These are phyloP conservation scores for Cenchrus americanus DNA, from an alignment of 176 grass and related monocot species.

Conservation along the genomic window DNA sequence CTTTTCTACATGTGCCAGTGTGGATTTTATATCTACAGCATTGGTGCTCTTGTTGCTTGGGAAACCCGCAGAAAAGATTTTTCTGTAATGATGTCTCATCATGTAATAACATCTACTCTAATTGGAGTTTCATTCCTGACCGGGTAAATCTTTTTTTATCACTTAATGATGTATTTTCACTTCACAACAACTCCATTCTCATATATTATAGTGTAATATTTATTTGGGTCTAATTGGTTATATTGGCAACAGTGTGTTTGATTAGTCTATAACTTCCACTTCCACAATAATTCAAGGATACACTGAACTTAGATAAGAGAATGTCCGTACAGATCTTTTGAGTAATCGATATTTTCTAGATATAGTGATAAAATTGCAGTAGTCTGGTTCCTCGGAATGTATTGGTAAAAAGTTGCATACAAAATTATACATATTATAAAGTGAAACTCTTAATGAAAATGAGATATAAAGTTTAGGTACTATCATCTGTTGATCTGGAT, in stretches of 20 bases:
- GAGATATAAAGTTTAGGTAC: not conserved
- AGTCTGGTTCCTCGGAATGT: slow-evolving; percentile 32
- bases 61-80: slow-evolving; percentile 99
- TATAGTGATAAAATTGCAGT: not conserved
- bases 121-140: slow-evolving; percentile 88
- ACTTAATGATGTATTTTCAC: slow-evolving; percentile 36
- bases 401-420: slow-evolving; percentile 1
- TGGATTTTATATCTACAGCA: slow-evolving; percentile 98
- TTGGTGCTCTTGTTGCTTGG: slow-evolving; percentile 92
- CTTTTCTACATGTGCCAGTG: slow-evolving; percentile 99
- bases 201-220: slow-evolving; percentile 28
- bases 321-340: not conserved
- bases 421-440: slow-evolving; percentile 10
- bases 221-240: not conserved
- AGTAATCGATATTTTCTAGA: slow-evolving; percentile 16
- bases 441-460: not conserved
- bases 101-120: slow-evolving; percentile 89
- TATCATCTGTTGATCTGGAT: slow-evolving; percentile 11
- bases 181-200: slow-evolving; percentile 17
- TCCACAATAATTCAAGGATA: slow-evolving; percentile 4
- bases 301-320: not conserved
- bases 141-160: slow-evolving; percentile 58
- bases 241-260: slow-evolving; percentile 8
- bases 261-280: slow-evolving; percentile 18
- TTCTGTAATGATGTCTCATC: slow-evolving; percentile 99